Evolutionary conservation across 106 monocot genomes (phyloP).

Genomic region (Allium fistulosum): DNA sequence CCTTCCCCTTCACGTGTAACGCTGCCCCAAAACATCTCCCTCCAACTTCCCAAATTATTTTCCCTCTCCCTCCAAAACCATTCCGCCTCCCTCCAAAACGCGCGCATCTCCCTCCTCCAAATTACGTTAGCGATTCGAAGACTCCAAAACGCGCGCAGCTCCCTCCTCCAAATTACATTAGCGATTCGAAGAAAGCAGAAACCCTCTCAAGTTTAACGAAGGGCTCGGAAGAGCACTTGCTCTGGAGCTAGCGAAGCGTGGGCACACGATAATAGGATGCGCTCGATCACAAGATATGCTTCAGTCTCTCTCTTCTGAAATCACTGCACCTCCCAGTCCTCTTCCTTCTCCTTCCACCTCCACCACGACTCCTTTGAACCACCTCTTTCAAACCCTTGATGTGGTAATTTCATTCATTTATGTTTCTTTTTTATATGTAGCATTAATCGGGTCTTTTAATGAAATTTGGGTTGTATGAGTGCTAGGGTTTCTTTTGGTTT

Average conservation of each 20-base stretch:
- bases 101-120: too few species aligned
- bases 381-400: slow-evolving; percentile 66
- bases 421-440: background rate
- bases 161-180: too few species aligned
- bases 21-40: too few species aligned
- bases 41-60: too few species aligned
- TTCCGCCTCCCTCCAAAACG: too few species aligned
- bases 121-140: too few species aligned
- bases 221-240: slow-evolving; percentile 75
- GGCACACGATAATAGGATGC: slow-evolving; percentile 79
- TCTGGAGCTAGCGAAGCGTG: slow-evolving; percentile 64
- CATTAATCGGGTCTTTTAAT: too few species aligned
- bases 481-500: slow-evolving; percentile 1
- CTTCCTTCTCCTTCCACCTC: background rate
- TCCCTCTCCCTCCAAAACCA: too few species aligned
- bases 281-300: slow-evolving; percentile 63
- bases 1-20: too few species aligned
- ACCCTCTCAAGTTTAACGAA: too few species aligned
- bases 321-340: slow-evolving; percentile 9
- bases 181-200: too few species aligned
- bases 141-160: too few species aligned
- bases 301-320: slow-evolving; percentile 33
- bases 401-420: slow-evolving; percentile 26
- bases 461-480: background rate
- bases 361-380: slow-evolving; percentile 32